Evolutionary conservation across 768 basidiomycete species (phyloP).

Genomic region (Termitomyces heimii): DNA sequence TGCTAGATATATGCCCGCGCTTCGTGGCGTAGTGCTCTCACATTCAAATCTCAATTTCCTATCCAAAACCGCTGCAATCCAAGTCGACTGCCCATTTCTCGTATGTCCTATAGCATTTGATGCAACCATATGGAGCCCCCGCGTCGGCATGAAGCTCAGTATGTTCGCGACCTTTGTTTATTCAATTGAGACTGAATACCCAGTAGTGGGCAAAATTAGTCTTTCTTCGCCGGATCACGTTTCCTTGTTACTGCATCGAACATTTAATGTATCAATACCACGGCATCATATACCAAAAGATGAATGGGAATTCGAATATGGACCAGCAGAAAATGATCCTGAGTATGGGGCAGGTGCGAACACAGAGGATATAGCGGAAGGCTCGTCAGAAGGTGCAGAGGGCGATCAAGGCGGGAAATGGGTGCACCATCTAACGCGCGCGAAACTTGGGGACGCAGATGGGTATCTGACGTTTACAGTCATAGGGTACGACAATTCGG

Average conservation of each 20-base stretch:
- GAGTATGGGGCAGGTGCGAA: slow-evolving; percentile 46
- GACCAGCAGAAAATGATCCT: slow-evolving; percentile 74
- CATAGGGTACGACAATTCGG: slow-evolving; percentile 58
- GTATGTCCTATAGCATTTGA: slow-evolving; percentile 73
- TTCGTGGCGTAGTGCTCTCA: slow-evolving; percentile 81
- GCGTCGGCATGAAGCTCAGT: slow-evolving; percentile 77
- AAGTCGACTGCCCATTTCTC: slow-evolving; percentile 81
- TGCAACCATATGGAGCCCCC: slow-evolving; percentile 86
- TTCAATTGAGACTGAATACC: slow-evolving; percentile 1
- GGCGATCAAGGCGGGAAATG: slow-evolving; percentile 62
- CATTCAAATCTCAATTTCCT: slow-evolving; percentile 76
- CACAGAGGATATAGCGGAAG: slow-evolving; percentile 18
- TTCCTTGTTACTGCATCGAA: slow-evolving; percentile 82
- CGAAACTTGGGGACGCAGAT: slow-evolving; percentile 59
- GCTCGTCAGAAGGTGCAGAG: slow-evolving; percentile 19
- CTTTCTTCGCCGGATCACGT: slow-evolving; percentile 91
- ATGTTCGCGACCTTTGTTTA: slow-evolving; percentile 18
- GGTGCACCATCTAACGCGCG: slow-evolving; percentile 68
- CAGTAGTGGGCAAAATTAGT: slow-evolving; percentile 75
- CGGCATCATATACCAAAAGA: slow-evolving; percentile 82
- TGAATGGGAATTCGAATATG: slow-evolving; percentile 83
- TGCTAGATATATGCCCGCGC: slow-evolving; percentile 78
- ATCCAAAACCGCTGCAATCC: slow-evolving; percentile 57
- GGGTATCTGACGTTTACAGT: slow-evolving; percentile 80
- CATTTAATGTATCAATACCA: slow-evolving; percentile 95